phyloP scores from a whole-genome alignment of 371 early-diverging fungal species.

The Catenaria anguillulae region DNA sequence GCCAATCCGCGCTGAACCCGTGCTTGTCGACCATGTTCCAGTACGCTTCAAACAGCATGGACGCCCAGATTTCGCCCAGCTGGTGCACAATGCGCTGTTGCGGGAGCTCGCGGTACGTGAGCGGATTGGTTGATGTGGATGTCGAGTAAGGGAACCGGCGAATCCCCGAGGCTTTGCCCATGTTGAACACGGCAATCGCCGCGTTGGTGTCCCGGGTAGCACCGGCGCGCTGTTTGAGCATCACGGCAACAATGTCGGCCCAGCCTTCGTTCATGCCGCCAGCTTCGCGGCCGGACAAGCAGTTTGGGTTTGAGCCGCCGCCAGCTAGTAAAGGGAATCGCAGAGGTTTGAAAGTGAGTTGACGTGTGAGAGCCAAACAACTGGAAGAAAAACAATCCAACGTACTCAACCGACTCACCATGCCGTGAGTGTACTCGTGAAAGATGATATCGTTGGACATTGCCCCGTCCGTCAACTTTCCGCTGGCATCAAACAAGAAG shows the following conservation, averaged over 20 bases:
- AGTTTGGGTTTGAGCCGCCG: slow-evolving; percentile 38
- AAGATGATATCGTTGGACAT: slow-evolving; percentile 22
- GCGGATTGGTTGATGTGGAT: slow-evolving; percentile 19
- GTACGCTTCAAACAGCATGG: slow-evolving; percentile 77
- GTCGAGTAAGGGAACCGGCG: slow-evolving; percentile 30
- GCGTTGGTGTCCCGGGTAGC: slow-evolving; percentile 11
- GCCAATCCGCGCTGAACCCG: slow-evolving; percentile 49
- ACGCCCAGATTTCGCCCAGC: slow-evolving; percentile 33
- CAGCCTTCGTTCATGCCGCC: slow-evolving; percentile 30
- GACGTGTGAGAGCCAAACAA: too few species aligned
- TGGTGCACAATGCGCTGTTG: slow-evolving; percentile 13
- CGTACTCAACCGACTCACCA: slow-evolving; percentile 34
- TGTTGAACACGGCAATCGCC: slow-evolving; percentile 19
- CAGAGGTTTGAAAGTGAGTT: too few species aligned
- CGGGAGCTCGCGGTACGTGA: slow-evolving; percentile 15
- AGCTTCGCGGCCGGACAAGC: slow-evolving; percentile 31
- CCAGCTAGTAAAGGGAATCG: slow-evolving; percentile 30
- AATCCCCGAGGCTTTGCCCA: slow-evolving; percentile 12
- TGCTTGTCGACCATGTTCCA: slow-evolving; percentile 56
- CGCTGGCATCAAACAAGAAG: background rate
- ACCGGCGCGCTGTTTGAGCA: slow-evolving; percentile 11
- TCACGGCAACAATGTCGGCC: slow-evolving; percentile 19
- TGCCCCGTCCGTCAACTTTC: slow-evolving; percentile 5
- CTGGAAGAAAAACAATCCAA: too few species aligned
- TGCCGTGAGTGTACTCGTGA: slow-evolving; percentile 44